phyloP scores from a whole-genome alignment of 306 rosid species.

The Alnus glutinosa region DNA sequence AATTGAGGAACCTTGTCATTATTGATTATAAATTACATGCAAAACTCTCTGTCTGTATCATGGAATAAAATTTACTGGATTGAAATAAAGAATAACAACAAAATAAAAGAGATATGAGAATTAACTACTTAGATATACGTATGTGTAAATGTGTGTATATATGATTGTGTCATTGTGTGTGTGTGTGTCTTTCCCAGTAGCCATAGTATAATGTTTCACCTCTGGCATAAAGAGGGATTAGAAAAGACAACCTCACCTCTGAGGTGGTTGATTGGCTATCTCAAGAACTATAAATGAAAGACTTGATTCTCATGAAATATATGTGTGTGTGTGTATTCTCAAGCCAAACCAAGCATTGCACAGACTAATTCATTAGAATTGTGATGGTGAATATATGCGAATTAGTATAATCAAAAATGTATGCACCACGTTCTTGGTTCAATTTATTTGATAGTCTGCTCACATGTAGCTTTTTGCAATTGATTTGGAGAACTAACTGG shows the following conservation, averaged over 20 bases:
- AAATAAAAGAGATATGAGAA: not conserved
- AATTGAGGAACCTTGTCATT: slow-evolving; percentile 1
- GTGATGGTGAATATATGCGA: slow-evolving; percentile 1
- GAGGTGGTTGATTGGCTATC: no score
- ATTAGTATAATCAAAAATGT: slow-evolving; percentile 17
- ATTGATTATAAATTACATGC: not conserved
- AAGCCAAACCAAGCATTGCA: not conserved
- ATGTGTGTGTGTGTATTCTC: no score
- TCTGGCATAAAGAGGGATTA: no score
- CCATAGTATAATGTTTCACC: no score
- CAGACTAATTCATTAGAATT: not conserved
- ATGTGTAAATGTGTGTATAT: not conserved
- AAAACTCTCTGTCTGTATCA: not conserved
- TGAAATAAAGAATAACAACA: not conserved
- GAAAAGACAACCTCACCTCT: no score
- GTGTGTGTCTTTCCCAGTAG: no score
- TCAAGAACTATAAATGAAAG: no score
- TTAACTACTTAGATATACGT: not conserved
- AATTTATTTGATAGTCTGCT: slow-evolving; percentile 16
- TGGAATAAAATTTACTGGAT: not conserved
- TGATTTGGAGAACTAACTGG: slow-evolving; percentile 15
- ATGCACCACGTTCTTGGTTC: slow-evolving; percentile 23
- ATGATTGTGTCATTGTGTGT: not conserved
- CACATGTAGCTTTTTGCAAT: not conserved
- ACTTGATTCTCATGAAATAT: no score